Evolutionary conservation across 768 basidiomycete genomes (phyloP), one percentile per base, ranked within the genome.

Genomic region (Amanita molliuscula): DNA sequence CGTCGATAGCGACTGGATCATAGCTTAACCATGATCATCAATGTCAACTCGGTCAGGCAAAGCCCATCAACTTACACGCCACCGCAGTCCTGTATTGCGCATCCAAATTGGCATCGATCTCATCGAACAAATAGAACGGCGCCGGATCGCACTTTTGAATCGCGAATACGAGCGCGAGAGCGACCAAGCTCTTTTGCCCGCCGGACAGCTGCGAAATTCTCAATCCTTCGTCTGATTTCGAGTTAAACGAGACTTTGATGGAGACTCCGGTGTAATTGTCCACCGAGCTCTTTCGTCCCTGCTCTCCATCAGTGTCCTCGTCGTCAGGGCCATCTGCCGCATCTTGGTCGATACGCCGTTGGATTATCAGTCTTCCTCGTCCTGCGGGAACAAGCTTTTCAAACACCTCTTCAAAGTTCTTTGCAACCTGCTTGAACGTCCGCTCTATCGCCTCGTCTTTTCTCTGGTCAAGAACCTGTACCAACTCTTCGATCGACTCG

Each of bases 111-210:
- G 96, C 96, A 60, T 99, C 96, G 61, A 99, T 98, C 84, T 87
- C 96, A 62, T 99, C 96, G 59, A 99, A 98, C n/a, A 99, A 75
- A 65, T 98, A 98, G 71, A 99, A 99, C 1, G 96, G 96, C 0
- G 96, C 95, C 1, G 96, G 96, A 60, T 99, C 96, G 62, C 95
- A 98, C 67, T 96, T 97, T 67, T 99, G 96, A 56, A 98, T 98
- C 13, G 95, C 92, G 60, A 99, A 98, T 21, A 99, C 94, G 29
- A 90, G 86, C 2, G 96, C 92, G 26, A 99, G 80, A 0, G 96
- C 96, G 9, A 98, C 96, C 6, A 99, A 73, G 0, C 93, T 94
- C 64, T 98, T 98, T 57, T 99, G 96, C 4, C 96, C 96, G 48
- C 96, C 96, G 4, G 93, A 96, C 3, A 99, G 66, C 62, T 99